Base-by-base conservation (phyloP, 345 rosid genomes). In the Cardiospermum halicacabum region DNA sequence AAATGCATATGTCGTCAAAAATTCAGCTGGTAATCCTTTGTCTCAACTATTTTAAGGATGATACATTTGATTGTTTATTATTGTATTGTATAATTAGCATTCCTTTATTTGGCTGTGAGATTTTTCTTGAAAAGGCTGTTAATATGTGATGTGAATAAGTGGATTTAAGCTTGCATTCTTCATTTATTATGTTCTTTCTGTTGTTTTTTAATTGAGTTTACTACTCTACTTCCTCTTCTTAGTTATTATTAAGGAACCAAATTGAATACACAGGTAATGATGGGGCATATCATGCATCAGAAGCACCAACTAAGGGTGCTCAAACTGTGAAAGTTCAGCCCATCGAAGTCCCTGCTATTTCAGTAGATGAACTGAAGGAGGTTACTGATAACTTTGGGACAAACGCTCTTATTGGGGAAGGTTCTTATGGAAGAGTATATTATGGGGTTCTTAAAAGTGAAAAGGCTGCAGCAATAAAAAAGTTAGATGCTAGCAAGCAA, bases 401-500 rank as follows among this genome's bases (percentile, higher is more conserved):
- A 0, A 61, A 30, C 69, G 60, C 81, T 49, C 83, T 89, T 77
- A 86, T 89, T 37, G 92, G 96, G 53, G 92, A 89, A 74, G 92
- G 96, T 45, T 86, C 96, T 0, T 89, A 82, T 4, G 96, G 92
- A 55, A 84, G 87, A 72, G 96, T 89, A 3, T 82, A 75, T 54
- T 78, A 84, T 71, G 85, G 85, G 36, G 72, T 78, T n/a, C 80
- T 75, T 47, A 70, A 66, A 56, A 79, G 72, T 28, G 72, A 70
- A 47, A 83, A 69, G 66, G 78, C 81, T 81, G 73, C 89, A 48
- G 81, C 92, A 0, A 82, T 89, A 7, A 89, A 89, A 60, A 86
- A 86, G 74, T 75, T 86, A 58, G 96, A 86, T 72, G 85, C 84
- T 64, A 75, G 86, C 67, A 82, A 82, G 9, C 92, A 86, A 71